Evolutionary conservation across 805 yeast species (phyloP).

Genomic region (Candida glaebosa): DNA sequence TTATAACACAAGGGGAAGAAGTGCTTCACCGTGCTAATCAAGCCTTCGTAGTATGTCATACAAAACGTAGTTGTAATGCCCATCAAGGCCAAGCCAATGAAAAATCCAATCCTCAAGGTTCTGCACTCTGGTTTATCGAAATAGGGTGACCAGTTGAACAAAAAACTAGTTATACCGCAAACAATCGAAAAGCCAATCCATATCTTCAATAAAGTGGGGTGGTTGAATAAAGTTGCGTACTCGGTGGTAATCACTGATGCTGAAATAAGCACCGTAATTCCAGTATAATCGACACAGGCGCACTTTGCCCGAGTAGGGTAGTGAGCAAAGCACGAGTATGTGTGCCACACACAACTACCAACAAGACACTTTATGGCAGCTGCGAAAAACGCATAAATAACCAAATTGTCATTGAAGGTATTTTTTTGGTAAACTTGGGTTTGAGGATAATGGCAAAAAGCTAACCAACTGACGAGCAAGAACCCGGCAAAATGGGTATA

Average conservation of each 20-base stretch:
- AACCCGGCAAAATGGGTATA: conserved; percentile 89
- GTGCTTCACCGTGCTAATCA: conserved; percentile 46
- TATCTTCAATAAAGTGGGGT: conserved; percentile 43
- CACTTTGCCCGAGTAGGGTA: conserved; percentile 61
- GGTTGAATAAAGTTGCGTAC: conserved; percentile 68
- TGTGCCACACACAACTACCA: conserved; percentile 88
- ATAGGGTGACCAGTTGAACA: conserved; percentile 86
- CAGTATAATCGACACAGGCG: conserved; percentile 94
- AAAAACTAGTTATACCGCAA: conserved; percentile 70
- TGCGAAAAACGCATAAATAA: conserved; percentile 59
- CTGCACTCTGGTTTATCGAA: conserved; percentile 88
- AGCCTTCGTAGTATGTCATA: conserved; percentile 54
- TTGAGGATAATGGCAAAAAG: conserved; percentile 59
- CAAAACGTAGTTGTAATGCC: conserved; percentile 68
- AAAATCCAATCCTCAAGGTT: conserved; percentile 74
- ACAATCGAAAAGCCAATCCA: conserved; percentile 60
- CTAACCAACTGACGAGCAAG: conserved; percentile 51
- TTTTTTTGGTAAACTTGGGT: conserved; percentile 45
- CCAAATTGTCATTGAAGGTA: conserved; percentile 43
- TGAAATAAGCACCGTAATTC: conserved; percentile 85
- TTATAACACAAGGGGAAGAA: conserved; percentile 65
- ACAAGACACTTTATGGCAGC: conserved; percentile 76
- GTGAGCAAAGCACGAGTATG: conserved; percentile 75
- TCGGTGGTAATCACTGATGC: conserved; percentile 87
- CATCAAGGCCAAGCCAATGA: conserved; percentile 69